A percentile compares a stretch with the other conserved stretches of the same genome.
Evolutionary conservation across 2,329 filamentous ascomycete species (phyloP).

Genomic region (Dactylella cylindrospora): DNA sequence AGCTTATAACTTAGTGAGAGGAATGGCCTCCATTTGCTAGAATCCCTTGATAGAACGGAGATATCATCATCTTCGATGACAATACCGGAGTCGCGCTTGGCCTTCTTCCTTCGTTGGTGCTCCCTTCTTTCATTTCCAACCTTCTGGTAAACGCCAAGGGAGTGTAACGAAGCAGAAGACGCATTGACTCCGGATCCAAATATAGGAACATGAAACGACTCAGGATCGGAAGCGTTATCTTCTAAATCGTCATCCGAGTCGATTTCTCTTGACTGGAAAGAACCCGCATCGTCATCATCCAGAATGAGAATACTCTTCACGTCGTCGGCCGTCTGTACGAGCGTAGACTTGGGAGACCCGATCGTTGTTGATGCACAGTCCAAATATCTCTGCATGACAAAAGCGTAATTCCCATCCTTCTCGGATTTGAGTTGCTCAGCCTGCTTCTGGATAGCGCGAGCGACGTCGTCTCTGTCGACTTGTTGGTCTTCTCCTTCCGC

Average conservation of each 20-base stretch:
- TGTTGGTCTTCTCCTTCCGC: conserved; percentile 20
- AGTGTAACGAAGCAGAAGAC: conserved; percentile 21
- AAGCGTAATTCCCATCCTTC: conserved; percentile 35
- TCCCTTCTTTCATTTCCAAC: conserved; percentile 32
- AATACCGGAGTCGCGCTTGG: conserved; percentile 30
- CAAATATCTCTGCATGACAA: conserved; percentile 38
- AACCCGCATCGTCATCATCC: conserved; percentile 30
- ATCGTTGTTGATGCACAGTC: conserved; percentile 39
- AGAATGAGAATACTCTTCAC: conserved; percentile 23
- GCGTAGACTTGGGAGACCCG: conserved; percentile 34
- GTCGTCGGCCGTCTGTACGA: conserved; percentile 24
- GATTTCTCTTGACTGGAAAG: conserved; percentile 3
- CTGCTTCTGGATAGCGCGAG: conserved; percentile 30
- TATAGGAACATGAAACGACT: conserved; percentile 19
- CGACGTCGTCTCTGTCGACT: conserved; percentile 27
- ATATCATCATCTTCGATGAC: conserved; percentile 35
- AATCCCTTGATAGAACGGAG: conserved; percentile 15
- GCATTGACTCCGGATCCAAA: conserved; percentile 1
- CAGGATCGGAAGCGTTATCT: conserved; percentile 4
- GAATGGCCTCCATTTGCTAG: conserved; percentile 26
- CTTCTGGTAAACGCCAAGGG: conserved; percentile 30
- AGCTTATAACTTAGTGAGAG: conserved; percentile 29
- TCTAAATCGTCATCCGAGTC: conserved; percentile 3
- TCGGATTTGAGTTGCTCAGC: conserved; percentile 30
- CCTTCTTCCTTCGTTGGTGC: conserved; percentile 12